Evolutionary conservation across 2,329 filamentous ascomycete species (phyloP), one percentile per base, ranked within the genome.

Genomic region (Penicillium sp.): DNA sequence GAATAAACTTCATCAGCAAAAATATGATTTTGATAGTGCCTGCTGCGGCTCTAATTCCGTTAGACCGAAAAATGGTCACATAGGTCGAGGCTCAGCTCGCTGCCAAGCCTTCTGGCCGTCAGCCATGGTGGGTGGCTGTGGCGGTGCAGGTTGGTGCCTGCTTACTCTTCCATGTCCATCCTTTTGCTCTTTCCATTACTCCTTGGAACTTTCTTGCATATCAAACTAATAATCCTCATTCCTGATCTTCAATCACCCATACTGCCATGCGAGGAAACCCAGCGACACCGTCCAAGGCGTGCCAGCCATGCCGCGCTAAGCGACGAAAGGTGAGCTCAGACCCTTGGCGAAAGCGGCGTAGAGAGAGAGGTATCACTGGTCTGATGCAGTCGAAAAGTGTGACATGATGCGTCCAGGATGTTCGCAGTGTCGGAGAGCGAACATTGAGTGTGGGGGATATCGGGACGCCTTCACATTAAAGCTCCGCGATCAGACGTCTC

Each of bases 401-500:
- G 50, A 53, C 31, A 39, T 53, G 50, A 12, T 41, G 14, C 37
- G 17, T 1, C 50, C 50, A 17, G 50, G 35, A 42, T 53, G 50
- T 10, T 53, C 50, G n/a, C 50, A 53, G 15, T 53, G 50, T 8
- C 20, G 37, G 28, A 53, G 50, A 31, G 50, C 50, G 22, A 53
- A 53, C 20, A 31, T 53, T 34, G 35, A 39, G 25, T 53, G 50
- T 14, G 22, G 37, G 22, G 50, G 50, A 7, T 53, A 53, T 17
- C 50, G 50, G 22, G 50, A 53, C 17, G 31, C 50, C 10, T 53
- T 53, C 25, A 31, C 50, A n/a, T 42, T 53, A 17, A 22, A 38
- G 14, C 50, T 53, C 50, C 50, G 50, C 25, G 50, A 53, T 53
- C 37, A 53, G 50, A 53, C 50, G 11, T 53, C 50, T 28, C 37